These are phyloP conservation scores for Chlorella sp. DNA, from an alignment of 139 green algal species.

Conservation along the genomic window DNA sequence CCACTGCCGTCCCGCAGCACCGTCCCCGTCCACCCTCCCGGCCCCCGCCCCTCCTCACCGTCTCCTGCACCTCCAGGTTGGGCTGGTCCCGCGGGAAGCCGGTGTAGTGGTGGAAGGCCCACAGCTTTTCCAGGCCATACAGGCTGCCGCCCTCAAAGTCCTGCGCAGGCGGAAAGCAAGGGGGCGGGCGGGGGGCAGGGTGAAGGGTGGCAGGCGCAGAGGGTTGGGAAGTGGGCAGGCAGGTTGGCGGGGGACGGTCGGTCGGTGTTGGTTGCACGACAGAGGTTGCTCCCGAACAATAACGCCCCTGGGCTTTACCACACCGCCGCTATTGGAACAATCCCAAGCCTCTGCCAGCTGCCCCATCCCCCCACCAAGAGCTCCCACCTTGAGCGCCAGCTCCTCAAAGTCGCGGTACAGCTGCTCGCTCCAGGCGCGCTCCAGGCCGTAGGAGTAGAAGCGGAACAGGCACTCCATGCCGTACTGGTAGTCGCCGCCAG, in stretches of 20 bases:
- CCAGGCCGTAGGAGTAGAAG: conserved; percentile 93
- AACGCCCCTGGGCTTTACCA: no score
- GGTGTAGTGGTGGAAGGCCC: conserved; percentile 95
- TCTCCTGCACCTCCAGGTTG: conserved; percentile 57
- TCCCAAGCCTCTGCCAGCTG: no score
- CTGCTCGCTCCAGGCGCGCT: conserved; percentile 72
- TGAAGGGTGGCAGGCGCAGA: neutral
- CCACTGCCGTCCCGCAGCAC: no score
- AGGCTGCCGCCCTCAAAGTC: conserved; percentile 83
- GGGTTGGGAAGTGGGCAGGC: no score
- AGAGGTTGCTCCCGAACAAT: no score
- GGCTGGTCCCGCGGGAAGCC: conserved; percentile 68
- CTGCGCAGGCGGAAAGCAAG: conserved; percentile 29
- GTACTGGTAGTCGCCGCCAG: conserved; percentile 82
- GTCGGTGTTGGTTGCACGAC: no score
- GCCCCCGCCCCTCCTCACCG: no score
- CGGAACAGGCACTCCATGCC: conserved; percentile 98
- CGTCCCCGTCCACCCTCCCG: no score
- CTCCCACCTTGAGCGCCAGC: conserved; percentile 64
- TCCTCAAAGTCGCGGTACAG: conserved; percentile 95
- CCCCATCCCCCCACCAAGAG: neutral
- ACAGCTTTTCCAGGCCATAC: conserved; percentile 98
- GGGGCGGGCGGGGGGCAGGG: neutral
- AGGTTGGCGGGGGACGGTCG: no score
- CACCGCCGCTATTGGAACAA: no score